Conservation (phyloP, 2,329 filamentous ascomycete species). For the Dissoconium aciculare region DNA sequence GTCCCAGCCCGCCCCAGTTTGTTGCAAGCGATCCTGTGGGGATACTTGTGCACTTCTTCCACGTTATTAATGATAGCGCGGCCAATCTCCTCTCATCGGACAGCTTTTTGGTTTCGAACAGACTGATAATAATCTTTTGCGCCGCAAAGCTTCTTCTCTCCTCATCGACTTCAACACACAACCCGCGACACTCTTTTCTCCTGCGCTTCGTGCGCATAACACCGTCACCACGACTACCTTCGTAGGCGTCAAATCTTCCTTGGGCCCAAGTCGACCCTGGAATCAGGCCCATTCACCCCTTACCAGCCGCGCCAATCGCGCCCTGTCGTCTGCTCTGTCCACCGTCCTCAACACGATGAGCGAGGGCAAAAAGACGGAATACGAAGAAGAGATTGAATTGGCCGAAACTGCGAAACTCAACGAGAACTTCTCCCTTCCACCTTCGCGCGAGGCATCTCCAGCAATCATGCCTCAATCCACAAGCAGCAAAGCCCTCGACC, state of each 20-base stretch:
- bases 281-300: constrained; percentile 13
- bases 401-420: constrained; percentile 42
- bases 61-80: too few relatives aligned
- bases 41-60: too few relatives aligned
- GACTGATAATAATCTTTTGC: too few relatives aligned
- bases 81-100: too few relatives aligned
- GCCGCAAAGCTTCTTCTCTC: too few relatives aligned
- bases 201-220: constrained; percentile 8
- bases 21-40: too few relatives aligned
- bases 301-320: constrained; percentile 6
- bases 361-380: constrained; percentile 79
- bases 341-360: background rate
- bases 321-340: constrained; percentile 1
- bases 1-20: too few relatives aligned
- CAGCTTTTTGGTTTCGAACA: too few relatives aligned
- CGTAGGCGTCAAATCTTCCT: constrained; percentile 18
- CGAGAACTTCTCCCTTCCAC: constrained; percentile 26
- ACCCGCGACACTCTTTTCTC: too few relatives aligned
- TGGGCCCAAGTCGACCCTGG: constrained; percentile 14
- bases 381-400: constrained; percentile 46
- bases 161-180: too few relatives aligned
- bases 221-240: constrained; percentile 19
- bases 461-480: constrained; percentile 34
- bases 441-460: constrained; percentile 13
- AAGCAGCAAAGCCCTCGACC: constrained; percentile 28